Base-by-base conservation (phyloP, 73 alveolate species). In the Paramecium primaurelia region DNA sequence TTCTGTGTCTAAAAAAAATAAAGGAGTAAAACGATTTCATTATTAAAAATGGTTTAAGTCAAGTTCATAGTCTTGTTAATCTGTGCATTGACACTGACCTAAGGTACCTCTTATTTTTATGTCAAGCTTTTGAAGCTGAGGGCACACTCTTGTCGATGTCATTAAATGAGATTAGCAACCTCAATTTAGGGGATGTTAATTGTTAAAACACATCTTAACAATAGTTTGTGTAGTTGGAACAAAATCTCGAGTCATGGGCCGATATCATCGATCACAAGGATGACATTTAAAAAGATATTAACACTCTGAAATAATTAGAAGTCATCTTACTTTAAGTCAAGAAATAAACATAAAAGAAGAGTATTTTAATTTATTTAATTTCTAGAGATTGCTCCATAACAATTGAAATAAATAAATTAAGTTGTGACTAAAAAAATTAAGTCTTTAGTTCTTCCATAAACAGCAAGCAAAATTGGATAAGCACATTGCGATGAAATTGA, bases 401-500 rank as follows among this genome's bases (percentile, higher is more conserved):
- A 80, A 22, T 40, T 80, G 71, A 80, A 80, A 44, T 80, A 80
- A 45, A 80, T 80, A 10, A 80, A 80, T 47, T 80, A 80, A 80
- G 91, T 80, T 26, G 75, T 80, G 32, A 80, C 91, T 20, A 80
- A 80, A 44, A 80, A 80, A 80, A 26, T 80, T 20, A 80, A 44
- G 44, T 49, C 71, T 25, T 47, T 80, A 80, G 91, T 80, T 80
- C 58, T 80, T 32, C 91, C 91, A 25, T 80, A 80, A 80, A 80
- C 91, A 14, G 22, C 47, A 20, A 80, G 91, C 75, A 80, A 80
- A 47, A 47, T 80, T 42, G 91, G 91, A 20, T 20, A 80, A 47
- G 91, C 47, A 26, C 71, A 80, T 36, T 80, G 91, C 30, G 91
- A 80, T 80, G 91, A 42, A 45, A 80, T 80, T 49, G 75, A 80